Evolutionary conservation across 2,329 filamentous ascomycete species (phyloP), one percentile per base, ranked within the genome.

Genomic region (Phoma sp.): DNA sequence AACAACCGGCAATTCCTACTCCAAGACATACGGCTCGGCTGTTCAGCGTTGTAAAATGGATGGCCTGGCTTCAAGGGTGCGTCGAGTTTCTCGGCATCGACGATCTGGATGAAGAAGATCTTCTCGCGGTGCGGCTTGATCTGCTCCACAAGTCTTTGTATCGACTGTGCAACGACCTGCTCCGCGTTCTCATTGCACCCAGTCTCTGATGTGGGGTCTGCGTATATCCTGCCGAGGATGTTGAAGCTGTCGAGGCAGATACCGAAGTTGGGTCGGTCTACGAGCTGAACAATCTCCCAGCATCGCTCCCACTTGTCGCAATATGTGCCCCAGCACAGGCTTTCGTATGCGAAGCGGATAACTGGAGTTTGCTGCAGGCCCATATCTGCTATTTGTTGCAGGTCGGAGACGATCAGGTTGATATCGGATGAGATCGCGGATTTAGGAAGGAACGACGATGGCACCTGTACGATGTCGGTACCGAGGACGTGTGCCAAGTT

Each of bases 231-330:
- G 0, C 85, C 89, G 0, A 88, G 84, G 55, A 93, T 88, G 73
- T 93, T 91, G 77, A 91, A 93, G 0, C 87, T 91, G 73, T 93
- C 90, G 22, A 93, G 80, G 68, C 89, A 92, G 36, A 92, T 78
- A 7, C 90, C 90, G 68, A 93, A 91, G 73, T 93, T 93, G 8
- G 82, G 74, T 7, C 88, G 75, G 71, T 90, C 80, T 25, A 92
- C 88, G 2, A 76, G 77, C 62, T 81, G 75, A 0, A 92, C 85
- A 2, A 92, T 78, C 6, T 87, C 84, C 87, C 88, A 94, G 61
- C 83, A 85, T 10, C 78, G 76, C 70, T 92, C 89, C 90, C 90
- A 94, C 0, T 81, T 86, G 68, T 91, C 82, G 54, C 87, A 78
- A 47, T 85, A 81, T 0, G 88, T 91, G 9, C 88, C 89, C 85